Conservation (phyloP, 2,329 filamentous ascomycete genomes). For the Polychaeton citri region DNA sequence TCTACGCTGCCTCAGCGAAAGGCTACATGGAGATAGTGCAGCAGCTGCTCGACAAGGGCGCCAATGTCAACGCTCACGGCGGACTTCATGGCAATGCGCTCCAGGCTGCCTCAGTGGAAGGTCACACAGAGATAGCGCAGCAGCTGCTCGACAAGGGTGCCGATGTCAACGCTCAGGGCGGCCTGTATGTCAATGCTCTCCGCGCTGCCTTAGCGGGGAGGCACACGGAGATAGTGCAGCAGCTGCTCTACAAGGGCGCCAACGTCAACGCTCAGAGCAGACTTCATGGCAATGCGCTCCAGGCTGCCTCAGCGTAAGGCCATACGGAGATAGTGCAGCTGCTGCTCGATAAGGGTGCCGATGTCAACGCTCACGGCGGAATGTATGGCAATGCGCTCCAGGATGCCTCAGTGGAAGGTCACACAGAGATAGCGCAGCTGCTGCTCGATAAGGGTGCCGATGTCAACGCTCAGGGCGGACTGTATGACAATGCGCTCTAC, state of each 20-base stretch:
- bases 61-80: conserved; percentile 2
- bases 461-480: conserved; percentile 1
- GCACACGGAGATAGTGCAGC: conserved; percentile 6
- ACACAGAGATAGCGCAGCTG: conserved; percentile 4
- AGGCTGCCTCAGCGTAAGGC: conserved; percentile 1
- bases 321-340: conserved; percentile 8
- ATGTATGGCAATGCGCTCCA: conserved; percentile 6
- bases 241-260: conserved; percentile 8
- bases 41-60: conserved; percentile 2
- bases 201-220: background rate
- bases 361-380: conserved; percentile 11
- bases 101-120: conserved; percentile 12
- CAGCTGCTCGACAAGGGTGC: conserved; percentile 14
- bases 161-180: conserved; percentile 5
- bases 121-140: conserved; percentile 11
- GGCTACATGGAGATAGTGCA: conserved; percentile 3
- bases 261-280: conserved; percentile 6
- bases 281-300: conserved; percentile 1
- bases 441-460: conserved; percentile 6
- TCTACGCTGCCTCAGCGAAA: conserved; percentile 2
- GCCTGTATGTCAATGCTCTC: conserved; percentile 2
- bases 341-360: conserved; percentile 11
- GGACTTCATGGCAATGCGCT: conserved; percentile 8
- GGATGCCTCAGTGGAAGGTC: conserved; percentile 3
- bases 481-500: background rate